Percentiles rank a stretch among this genome's conserved stretches.
Evolutionary conservation across 768 basidiomycete genomes (phyloP).

Genomic region (Paxillus rubicundulus): DNA sequence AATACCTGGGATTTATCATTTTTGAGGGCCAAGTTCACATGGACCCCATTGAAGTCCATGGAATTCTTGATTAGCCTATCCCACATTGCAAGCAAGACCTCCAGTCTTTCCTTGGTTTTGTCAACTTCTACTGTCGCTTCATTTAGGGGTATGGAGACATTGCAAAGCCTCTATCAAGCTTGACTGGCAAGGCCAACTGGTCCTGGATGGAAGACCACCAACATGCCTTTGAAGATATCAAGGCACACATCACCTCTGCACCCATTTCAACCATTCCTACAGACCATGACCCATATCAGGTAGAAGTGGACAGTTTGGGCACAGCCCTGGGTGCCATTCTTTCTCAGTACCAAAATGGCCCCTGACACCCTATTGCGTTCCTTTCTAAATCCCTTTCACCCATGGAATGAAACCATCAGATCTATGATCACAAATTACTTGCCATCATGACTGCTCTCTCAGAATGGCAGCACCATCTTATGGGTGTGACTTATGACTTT

Average conservation of each 20-base stretch:
- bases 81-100: conserved; percentile 34
- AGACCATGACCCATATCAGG: conserved; percentile 15
- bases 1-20: not conserved
- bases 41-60: conserved; percentile 33
- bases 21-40: not conserved
- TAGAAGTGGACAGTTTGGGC: conserved; percentile 33
- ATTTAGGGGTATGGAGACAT: conserved; percentile 31
- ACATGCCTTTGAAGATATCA: no score
- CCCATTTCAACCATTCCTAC: no score
- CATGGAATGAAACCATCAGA: conserved; percentile 43
- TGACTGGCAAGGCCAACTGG: conserved; percentile 25
- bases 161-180: conserved; percentile 28
- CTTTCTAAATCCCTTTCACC: conserved; percentile 29
- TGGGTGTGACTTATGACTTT: not conserved
- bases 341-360: conserved; percentile 13
- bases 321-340: conserved; percentile 33
- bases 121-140: conserved; percentile 37
- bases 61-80: conserved; percentile 37
- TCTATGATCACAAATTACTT: conserved; percentile 36
- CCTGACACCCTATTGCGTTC: conserved; percentile 40
- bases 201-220: no score
- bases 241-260: no score
- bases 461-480: not conserved
- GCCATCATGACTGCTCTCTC: not conserved
- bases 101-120: conserved; percentile 42